Percentiles rank a stretch among this genome's conserved stretches.
These are phyloP conservation scores for Eimeria brunetti DNA, from an alignment of 169 alveolate genomes.

Conservation along the genomic window DNA sequence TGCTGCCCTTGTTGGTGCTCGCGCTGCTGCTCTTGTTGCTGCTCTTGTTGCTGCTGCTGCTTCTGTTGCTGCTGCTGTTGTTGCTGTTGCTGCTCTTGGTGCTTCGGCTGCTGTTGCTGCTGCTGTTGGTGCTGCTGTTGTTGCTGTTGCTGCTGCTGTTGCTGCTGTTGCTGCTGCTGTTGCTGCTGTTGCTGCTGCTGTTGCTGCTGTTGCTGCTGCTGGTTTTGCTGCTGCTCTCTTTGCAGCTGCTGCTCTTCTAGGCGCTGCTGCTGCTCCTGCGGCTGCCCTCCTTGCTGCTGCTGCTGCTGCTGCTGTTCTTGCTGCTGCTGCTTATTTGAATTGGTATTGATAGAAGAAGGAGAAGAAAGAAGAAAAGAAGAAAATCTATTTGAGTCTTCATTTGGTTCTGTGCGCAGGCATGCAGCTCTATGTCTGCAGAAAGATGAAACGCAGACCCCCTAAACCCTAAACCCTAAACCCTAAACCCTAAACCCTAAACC, in stretches of 20 bases:
- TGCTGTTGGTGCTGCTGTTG: neutral
- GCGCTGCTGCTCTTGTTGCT: neutral
- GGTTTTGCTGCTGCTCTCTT: too few species aligned
- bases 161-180: too few species aligned
- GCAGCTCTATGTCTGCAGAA: too few species aligned
- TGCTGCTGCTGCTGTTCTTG: neutral
- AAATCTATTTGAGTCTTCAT: too few species aligned
- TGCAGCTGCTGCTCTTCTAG: too few species aligned
- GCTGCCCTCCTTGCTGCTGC: too few species aligned
- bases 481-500: neutral
- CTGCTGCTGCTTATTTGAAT: neutral
- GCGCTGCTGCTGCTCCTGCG: too few species aligned
- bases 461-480: neutral
- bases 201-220: neutral
- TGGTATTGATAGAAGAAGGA: neutral
- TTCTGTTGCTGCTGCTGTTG: slow-evolving; percentile 4
- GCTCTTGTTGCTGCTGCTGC: neutral
- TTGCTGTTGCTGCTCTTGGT: neutral
- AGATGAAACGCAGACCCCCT: too few species aligned
- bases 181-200: neutral
- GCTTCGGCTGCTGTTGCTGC: neutral
- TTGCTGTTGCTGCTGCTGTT: neutral
- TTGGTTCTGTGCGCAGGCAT: too few species aligned
- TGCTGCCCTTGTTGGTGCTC: neutral
- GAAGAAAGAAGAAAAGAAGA: too few species aligned